Evolutionary conservation across 2,329 filamentous ascomycete species (phyloP), one percentile per base, ranked within the genome.

Genomic region (Colletotrichum camelliae): DNA sequence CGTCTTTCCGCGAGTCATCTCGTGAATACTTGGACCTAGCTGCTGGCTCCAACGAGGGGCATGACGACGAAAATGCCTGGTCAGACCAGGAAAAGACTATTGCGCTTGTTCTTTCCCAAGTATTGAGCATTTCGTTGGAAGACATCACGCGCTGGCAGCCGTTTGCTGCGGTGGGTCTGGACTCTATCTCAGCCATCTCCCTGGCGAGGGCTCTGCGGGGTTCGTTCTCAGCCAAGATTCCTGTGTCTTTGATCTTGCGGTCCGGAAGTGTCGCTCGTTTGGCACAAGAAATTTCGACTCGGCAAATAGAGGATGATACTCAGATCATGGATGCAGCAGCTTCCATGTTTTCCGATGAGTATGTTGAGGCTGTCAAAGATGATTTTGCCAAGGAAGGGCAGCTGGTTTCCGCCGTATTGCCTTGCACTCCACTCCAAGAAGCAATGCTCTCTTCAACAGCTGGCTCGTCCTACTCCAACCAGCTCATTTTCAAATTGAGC

Each of bases 381-480:
- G 37, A 48, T 3, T 85, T 90, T 70, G 60, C 78, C 6, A 18
- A 75, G 6, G 76, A 82, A 3, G 82, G 82, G 0, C 81, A 83
- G 6, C 60, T 78, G 0, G 85, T 94, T 4, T 84, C 89, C 35
- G 87, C 86, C 2, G 87, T 98, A 10, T 85, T 96, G 7, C 96
- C 96, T 1, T 98, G 96, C 81, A 97, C 95, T 2, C 94, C 96
- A 1, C 86, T 98, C 0, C 96, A 98, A 82, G 94, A 97, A 85
- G 94, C 93, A 1, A 98, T 98, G 95, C 87, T 98, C 1, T 93
- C 92, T 4, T 90, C 91, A 10, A 79, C 86, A 77, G 83, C 83
- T 2, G 82, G 85, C 13, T 84, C 85, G 2, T 88, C 92, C 3
- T 98, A 98, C 81, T 92, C 90, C 80, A 98, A 98, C 81, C 91